A percentile compares a stretch with the other conserved stretches of the same genome.
Evolutionary conservation across 2,329 filamentous ascomycete genomes (phyloP).

Genomic region (Leptodontidium sp.): DNA sequence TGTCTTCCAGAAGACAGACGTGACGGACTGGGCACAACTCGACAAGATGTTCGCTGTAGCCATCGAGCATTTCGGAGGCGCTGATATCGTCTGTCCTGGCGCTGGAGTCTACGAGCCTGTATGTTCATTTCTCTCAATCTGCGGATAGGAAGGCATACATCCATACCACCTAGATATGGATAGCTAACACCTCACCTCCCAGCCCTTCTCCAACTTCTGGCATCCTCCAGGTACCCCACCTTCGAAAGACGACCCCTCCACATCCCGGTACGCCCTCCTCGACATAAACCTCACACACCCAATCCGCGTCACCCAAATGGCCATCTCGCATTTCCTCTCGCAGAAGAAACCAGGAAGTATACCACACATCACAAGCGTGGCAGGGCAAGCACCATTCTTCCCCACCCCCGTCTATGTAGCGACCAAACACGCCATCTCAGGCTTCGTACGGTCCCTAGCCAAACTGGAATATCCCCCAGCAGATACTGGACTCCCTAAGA

Average conservation of each 20-base stretch:
- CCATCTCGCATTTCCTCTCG: slow-evolving; percentile 57
- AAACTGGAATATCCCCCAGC: slow-evolving; percentile 46
- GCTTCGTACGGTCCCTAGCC: slow-evolving; percentile 54
- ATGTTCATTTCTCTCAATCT: background rate
- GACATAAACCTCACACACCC: slow-evolving; percentile 62
- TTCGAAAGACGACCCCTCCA: slow-evolving; percentile 51
- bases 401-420: slow-evolving; percentile 56
- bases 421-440: slow-evolving; percentile 57
- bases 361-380: slow-evolving; percentile 58
- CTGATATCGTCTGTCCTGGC: slow-evolving; percentile 53
- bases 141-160: no score
- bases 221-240: slow-evolving; percentile 52
- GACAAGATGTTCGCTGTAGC: slow-evolving; percentile 49
- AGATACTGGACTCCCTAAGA: slow-evolving; percentile 39
- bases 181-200: slow-evolving; percentile 16
- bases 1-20: slow-evolving; percentile 55
- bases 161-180: no score
- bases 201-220: slow-evolving; percentile 60
- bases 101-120: slow-evolving; percentile 57
- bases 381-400: slow-evolving; percentile 51
- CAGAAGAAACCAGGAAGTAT: slow-evolving; percentile 45
- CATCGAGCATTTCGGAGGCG: slow-evolving; percentile 48
- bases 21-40: slow-evolving; percentile 53
- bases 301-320: slow-evolving; percentile 59
- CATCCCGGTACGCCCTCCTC: slow-evolving; percentile 53